These are phyloP conservation scores for Vigna hirtella DNA, from an alignment of 306 rosid genomes.

Conservation along the genomic window DNA sequence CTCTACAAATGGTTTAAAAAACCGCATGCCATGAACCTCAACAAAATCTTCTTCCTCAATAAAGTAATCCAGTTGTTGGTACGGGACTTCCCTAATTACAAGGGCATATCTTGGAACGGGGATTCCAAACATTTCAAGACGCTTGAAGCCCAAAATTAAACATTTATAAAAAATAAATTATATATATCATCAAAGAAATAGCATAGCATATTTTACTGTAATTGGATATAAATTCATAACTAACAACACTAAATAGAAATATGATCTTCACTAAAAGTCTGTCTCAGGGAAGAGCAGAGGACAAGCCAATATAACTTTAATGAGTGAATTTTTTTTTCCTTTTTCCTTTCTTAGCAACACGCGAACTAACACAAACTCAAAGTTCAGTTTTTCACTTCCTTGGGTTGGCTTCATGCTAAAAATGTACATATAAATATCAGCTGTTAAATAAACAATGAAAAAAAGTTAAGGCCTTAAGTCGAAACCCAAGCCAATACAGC, in stretches of 20 bases:
- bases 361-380: conserved; percentile 35
- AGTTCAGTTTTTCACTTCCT: background rate
- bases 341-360: background rate
- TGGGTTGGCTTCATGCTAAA: conserved; percentile 3
- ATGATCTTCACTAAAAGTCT: conserved; percentile 16
- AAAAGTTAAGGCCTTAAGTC: conserved; percentile 16
- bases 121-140: conserved; percentile 81
- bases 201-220: conserved; percentile 28
- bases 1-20: conserved; percentile 98
- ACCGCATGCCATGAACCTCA: conserved; percentile 85
- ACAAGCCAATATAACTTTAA: conserved; percentile 34
- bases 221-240: conserved; percentile 27
- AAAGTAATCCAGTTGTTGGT: conserved; percentile 84
- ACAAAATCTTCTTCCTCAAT: conserved; percentile 97
- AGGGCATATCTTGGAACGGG: conserved; percentile 97
- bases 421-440: conserved; percentile 11
- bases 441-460: conserved; percentile 33
- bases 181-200: conserved; percentile 38
- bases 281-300: background rate
- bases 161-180: conserved; percentile 40
- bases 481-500: conserved; percentile 7
- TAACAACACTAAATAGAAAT: conserved; percentile 27
- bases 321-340: background rate
- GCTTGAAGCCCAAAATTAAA: conserved; percentile 62
- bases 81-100: conserved; percentile 82